Base-by-base conservation (phyloP, 306 rosid species). In the Begonia peltatifolia region DNA sequence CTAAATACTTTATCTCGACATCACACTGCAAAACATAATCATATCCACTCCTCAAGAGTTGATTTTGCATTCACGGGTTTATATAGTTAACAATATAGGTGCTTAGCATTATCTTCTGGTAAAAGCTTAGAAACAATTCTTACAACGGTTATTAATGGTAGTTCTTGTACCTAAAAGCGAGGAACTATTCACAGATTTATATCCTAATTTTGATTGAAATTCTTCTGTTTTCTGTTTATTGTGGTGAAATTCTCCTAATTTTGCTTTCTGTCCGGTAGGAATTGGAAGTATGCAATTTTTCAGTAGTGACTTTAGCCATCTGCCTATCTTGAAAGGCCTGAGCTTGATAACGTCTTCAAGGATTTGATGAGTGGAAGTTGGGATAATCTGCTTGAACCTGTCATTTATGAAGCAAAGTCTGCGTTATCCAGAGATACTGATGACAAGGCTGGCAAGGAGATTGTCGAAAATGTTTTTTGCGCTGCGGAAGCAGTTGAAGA, bases 401-500 rank as follows among this genome's bases (percentile, higher is more conserved):
- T 81, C 2, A 41, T 83, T 58, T 11, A 60, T 44, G 81, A 68
- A 10, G 88, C 61, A 14, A 79, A 83, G 74, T 47, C 67, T 0
- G 94, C 87, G 0, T 68, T 92, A 55, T 76, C 95, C 16, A 68
- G 66, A 69, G 77, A 22, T 49, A 79, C 94, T 7, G 92, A 77
- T 13, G 95, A 90, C 64, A 60, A 71, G 44, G 46, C 77, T 42
- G 95, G 85, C 57, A 85, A 84, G 74, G 84, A 78, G 63, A 52
- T 59, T 47, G 73, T 85, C 36, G 59, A 47, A 6, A 85, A 80
- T 73, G 85, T 90, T 55, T 74, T 80, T 48, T 85, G 87, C 2
- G 89, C 94, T 0, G 94, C 97, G 0, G 71, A 70, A 64, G 97
- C 97, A 57, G 73, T 58, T 59, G 94, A 85, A 71, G 94, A 89